These are phyloP conservation scores for Boechera divaricarpa DNA, from an alignment of 345 rosid genomes.

Conservation along the genomic window DNA sequence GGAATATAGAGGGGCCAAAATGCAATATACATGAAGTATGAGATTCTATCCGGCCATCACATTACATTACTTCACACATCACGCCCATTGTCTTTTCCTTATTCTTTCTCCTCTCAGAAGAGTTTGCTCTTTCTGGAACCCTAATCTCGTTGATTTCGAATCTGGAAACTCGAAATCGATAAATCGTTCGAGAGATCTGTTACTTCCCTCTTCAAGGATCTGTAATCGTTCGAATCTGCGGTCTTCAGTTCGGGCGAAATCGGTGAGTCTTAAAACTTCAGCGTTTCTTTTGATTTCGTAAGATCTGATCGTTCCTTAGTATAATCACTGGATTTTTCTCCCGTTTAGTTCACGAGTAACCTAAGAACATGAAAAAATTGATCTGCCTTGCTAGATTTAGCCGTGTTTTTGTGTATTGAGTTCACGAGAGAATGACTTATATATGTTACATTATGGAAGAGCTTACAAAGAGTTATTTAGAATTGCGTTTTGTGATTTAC, in stretches of 20 bases:
- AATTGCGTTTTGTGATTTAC: conserved; percentile 16
- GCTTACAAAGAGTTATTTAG: not conserved
- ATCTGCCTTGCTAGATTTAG: conserved; percentile 8
- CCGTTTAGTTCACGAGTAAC: not conserved
- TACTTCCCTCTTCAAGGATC: conserved; percentile 20
- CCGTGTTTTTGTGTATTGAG: not conserved
- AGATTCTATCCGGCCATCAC: conserved; percentile 35
- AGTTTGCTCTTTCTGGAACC: conserved; percentile 36
- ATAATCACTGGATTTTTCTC: not conserved
- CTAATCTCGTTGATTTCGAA: conserved; percentile 29
- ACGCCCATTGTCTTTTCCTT: conserved; percentile 19
- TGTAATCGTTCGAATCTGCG: not conserved
- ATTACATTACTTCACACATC: conserved; percentile 1
- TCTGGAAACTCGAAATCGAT: conserved; percentile 7
- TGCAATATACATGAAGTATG: conserved; percentile 23
- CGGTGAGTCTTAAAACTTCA: conserved; percentile 31
- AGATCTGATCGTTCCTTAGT: conserved; percentile 33
- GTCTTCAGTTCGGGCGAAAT: conserved; percentile 11
- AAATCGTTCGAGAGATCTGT: conserved; percentile 31
- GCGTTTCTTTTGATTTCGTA: not conserved
- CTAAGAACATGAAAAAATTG: not conserved
- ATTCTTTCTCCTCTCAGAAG: conserved; percentile 24
- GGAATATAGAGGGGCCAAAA: not conserved
- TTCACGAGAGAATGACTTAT: not conserved
- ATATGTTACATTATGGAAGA: not conserved